Evolutionary conservation across 495 filamentous ascomycete genomes (phyloP).

Genomic region (Lichenothelia convexa): DNA sequence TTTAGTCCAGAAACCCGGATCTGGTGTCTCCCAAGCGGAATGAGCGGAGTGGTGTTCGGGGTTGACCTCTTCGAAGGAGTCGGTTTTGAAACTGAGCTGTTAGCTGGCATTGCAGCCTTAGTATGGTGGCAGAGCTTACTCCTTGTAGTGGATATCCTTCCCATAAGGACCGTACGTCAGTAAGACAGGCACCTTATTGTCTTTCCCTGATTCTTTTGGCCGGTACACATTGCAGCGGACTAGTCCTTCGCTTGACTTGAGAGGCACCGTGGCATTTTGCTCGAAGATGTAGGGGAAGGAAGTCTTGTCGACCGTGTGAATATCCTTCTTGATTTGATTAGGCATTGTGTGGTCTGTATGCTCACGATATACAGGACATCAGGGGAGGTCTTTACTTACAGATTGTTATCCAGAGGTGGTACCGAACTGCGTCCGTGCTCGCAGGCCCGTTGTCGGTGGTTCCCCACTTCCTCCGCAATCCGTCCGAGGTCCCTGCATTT

Average conservation of each 20-base stretch:
- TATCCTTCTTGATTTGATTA: slow-evolving; percentile 7
- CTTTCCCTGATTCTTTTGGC: slow-evolving; percentile 9
- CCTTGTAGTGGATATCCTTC: slow-evolving; percentile 37
- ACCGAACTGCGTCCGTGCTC: no score
- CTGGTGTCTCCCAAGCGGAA: slow-evolving; percentile 47
- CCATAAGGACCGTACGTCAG: slow-evolving; percentile 47
- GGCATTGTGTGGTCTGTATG: slow-evolving; percentile 8
- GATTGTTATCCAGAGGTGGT: no score
- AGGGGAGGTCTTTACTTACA: no score
- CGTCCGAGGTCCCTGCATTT: no score
- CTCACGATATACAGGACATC: no score
- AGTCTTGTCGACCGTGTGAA: slow-evolving; percentile 16
- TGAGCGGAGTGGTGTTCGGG: slow-evolving; percentile 25
- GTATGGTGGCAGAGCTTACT: slow-evolving; percentile 15
- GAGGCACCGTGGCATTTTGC: slow-evolving; percentile 19
- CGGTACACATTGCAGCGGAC: slow-evolving; percentile 18
- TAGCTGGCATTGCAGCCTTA: no score
- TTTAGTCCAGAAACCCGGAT: slow-evolving; percentile 42
- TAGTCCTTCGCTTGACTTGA: slow-evolving; percentile 12
- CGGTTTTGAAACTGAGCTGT: slow-evolving; percentile 21
- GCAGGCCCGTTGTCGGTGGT: no score
- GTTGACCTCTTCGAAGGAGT: slow-evolving; percentile 30
- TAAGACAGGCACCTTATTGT: slow-evolving; percentile 26
- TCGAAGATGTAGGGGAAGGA: slow-evolving; percentile 22
- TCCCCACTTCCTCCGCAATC: no score